Evolutionary conservation across 176 grass and related monocot species (phyloP).

Genomic region (Thalia dealbata): DNA sequence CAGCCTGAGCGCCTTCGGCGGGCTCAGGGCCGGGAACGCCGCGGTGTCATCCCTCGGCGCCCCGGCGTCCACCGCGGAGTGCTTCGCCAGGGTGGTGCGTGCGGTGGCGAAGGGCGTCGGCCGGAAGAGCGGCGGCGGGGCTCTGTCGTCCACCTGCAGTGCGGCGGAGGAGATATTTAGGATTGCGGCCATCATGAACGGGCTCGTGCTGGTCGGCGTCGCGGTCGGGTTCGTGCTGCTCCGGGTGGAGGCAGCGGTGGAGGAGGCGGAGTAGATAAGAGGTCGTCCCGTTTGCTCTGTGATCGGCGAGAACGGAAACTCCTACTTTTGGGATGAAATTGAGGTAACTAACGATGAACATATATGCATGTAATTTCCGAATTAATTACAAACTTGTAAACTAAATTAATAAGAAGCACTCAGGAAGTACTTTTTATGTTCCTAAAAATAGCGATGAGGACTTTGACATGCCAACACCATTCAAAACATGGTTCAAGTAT

Average conservation of each 20-base stretch:
- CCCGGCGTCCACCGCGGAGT: constrained; percentile 39
- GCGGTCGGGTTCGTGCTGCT: constrained; percentile 91
- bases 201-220: constrained; percentile 65
- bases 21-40: constrained; percentile 51
- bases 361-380: too few relatives aligned
- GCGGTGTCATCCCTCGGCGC: constrained; percentile 46
- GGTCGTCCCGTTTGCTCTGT: constrained; percentile 3
- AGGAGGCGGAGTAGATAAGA: constrained; percentile 71
- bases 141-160: constrained; percentile 50
- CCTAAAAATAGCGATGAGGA: too few relatives aligned
- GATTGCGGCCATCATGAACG: constrained; percentile 79
- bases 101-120: constrained; percentile 14
- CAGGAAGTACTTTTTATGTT: too few relatives aligned
- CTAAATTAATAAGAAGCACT: too few relatives aligned
- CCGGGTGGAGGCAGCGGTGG: constrained; percentile 50
- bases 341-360: too few relatives aligned
- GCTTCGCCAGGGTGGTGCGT: constrained; percentile 46
- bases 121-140: constrained; percentile 28
- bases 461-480: too few relatives aligned
- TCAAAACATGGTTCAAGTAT: too few relatives aligned
- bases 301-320: neutral
- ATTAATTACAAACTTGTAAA: too few relatives aligned
- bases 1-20: constrained; percentile 56
- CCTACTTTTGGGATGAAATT: too few relatives aligned
- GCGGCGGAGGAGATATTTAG: constrained; percentile 68